Conservation (phyloP, 148 eudicot species). For the Pharnaceum exiguum region DNA sequence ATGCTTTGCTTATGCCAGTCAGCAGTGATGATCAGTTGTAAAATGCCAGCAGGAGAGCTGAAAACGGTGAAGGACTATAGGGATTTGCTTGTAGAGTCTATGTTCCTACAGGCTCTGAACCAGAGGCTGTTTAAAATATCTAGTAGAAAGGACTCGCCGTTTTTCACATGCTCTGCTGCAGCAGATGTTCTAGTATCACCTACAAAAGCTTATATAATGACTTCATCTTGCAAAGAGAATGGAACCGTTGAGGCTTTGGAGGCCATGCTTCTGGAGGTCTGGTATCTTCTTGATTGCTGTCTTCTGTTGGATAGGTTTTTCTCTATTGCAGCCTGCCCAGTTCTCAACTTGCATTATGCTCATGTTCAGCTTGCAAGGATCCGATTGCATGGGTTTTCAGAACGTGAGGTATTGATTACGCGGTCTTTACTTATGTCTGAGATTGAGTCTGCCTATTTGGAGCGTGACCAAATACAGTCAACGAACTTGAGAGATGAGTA, state of each 20-base stretch:
- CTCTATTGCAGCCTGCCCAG: no score
- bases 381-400: slow-evolving; percentile 83
- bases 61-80: slow-evolving; percentile 68
- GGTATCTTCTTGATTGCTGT: slow-evolving; percentile 9
- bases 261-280: slow-evolving; percentile 78
- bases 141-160: slow-evolving; percentile 62
- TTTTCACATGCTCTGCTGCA: slow-evolving; percentile 71
- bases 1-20: slow-evolving; percentile 43
- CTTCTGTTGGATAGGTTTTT: slow-evolving; percentile 13
- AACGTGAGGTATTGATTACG: slow-evolving; percentile 69
- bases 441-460: slow-evolving; percentile 84
- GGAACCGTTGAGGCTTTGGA: slow-evolving; percentile 73
- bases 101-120: slow-evolving; percentile 79
- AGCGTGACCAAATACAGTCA: slow-evolving; percentile 87
- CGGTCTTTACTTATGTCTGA: slow-evolving; percentile 69
- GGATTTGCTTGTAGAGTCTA: slow-evolving; percentile 60
- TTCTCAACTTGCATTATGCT: no score
- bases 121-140: slow-evolving; percentile 72
- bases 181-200: slow-evolving; percentile 58
- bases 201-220: slow-evolving; percentile 68
- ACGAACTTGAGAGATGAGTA: slow-evolving; percentile 80
- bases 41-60: slow-evolving; percentile 54
- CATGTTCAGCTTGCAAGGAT: slow-evolving; percentile 72
- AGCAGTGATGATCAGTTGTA: slow-evolving; percentile 80
- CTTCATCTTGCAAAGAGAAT: slow-evolving; percentile 79